These are phyloP conservation scores for Penicillium sclerotiorum DNA, from an alignment of 2,329 filamentous ascomycete genomes.

Conservation along the genomic window DNA sequence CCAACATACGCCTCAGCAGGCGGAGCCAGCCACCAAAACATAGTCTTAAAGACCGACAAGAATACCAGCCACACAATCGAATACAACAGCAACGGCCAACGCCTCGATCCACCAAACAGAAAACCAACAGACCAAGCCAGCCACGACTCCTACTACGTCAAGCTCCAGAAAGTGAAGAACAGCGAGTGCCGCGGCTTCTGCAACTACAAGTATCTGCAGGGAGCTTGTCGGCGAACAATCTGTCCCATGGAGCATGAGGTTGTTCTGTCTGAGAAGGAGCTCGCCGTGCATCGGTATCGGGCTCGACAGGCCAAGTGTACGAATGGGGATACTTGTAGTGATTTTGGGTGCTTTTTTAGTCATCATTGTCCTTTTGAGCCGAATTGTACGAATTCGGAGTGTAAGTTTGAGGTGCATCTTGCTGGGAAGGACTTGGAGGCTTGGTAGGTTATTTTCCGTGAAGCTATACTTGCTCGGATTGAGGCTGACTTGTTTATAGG, in stretches of 20 bases:
- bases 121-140: background rate
- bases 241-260: constrained; percentile 13
- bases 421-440: background rate
- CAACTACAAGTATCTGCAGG: constrained; percentile 10
- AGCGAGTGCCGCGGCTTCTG: constrained; percentile 8
- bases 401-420: constrained; percentile 5
- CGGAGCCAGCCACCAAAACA: constrained; percentile 1
- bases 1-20: background rate
- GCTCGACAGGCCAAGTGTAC: constrained; percentile 10
- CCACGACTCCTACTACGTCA: constrained; percentile 3
- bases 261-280: constrained; percentile 6
- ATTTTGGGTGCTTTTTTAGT: constrained; percentile 14
- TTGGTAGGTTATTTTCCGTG: background rate
- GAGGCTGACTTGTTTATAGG: background rate
- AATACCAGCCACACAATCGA: background rate
- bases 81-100: constrained; percentile 4
- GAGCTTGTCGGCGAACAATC: background rate
- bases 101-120: constrained; percentile 8
- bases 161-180: constrained; percentile 2
- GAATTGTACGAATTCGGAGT: background rate
- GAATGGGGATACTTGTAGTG: constrained; percentile 6
- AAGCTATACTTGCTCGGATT: no score
- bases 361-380: constrained; percentile 17
- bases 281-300: constrained; percentile 11
- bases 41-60: background rate